Evolutionary conservation across 495 filamentous ascomycete genomes (phyloP), one percentile per base, ranked within the genome.

Genomic region (Penicillium pancosmium): DNA sequence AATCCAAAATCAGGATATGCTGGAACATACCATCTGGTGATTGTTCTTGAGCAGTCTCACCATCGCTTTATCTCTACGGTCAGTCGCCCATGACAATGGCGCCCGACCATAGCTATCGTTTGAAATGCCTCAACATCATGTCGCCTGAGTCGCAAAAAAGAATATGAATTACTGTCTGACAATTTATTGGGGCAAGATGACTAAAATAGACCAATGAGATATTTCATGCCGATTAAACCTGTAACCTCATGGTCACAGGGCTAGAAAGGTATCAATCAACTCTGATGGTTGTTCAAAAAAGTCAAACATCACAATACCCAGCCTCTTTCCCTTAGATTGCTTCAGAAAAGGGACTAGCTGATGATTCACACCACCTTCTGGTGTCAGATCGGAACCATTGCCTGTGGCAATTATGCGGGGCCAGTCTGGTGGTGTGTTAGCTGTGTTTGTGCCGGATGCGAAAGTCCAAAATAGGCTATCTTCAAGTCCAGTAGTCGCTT

Each of bases 251-350:
- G 27, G 1, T 31, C 27, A 31, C 19, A 65, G n/a, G 23, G 25
- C 38, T 33, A 68, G 31, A 21, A 68, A 63, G 5, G 46, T 55
- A 47, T 68, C 65, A 19, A 65, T 58, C 10, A 68, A 36, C 11
- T 58, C 44, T 5, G 52, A 40, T 18, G 65, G 65, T 10, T 56
- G 33, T 13, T 68, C 62, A 50, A 60, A 70, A 59, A 80, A 84
- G 55, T 84, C 82, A 68, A 85, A 73, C 67, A 85, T 81, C 13
- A 84, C 76, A 63, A 84, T 71, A 2, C 69, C 69, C 19, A 72
- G 25, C 13, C 67, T 56, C 48, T 70, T 68, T 15, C 63, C 60
- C 27, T 66, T 66, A 23, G 67, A 62, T 36, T 56, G n/a, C 38
- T 63, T 59, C 31, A 72, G 31, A 23, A 64, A 69, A 3, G 60